phyloP scores from a whole-genome alignment of 148 eudicot species.

The Persicaria tinctoria region DNA sequence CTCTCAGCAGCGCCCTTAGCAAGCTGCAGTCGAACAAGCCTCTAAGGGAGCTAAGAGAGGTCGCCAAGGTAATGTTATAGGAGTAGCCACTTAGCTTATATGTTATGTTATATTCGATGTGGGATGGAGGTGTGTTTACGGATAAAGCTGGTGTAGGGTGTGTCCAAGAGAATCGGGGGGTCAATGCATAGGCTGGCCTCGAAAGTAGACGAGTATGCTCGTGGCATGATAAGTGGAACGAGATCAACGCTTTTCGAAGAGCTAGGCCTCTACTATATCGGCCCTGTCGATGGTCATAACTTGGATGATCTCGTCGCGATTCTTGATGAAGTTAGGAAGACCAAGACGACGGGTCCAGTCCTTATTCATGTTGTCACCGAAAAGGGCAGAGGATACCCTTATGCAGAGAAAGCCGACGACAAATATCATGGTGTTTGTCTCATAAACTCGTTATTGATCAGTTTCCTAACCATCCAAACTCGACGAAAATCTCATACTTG shows the following conservation, averaged over 20 bases:
- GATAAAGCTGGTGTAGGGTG: constrained; percentile 45
- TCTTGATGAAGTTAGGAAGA: constrained; percentile 78
- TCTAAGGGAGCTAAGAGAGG: constrained; percentile 89
- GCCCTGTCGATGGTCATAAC: constrained; percentile 95
- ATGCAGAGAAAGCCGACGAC: constrained; percentile 92
- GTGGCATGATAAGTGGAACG: constrained; percentile 96
- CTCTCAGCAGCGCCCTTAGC: constrained; percentile 86
- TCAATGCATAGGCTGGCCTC: constrained; percentile 86
- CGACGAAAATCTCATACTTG: background rate
- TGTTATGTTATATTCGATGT: too few species aligned
- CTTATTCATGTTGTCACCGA: constrained; percentile 90
- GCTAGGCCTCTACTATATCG: constrained; percentile 91
- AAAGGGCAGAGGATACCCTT: constrained; percentile 94
- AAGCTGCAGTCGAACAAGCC: constrained; percentile 82
- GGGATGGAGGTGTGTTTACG: background rate
- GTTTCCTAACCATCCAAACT: background rate
- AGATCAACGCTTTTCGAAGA: constrained; percentile 93
- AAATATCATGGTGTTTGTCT: constrained; percentile 70
- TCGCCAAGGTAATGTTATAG: constrained; percentile 58
- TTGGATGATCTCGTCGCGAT: constrained; percentile 77
- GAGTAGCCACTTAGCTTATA: too few species aligned
- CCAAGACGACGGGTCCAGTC: constrained; percentile 86
- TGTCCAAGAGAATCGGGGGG: constrained; percentile 86
- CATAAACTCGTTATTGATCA: background rate
- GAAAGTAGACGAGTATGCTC: constrained; percentile 93